Conservation (phyloP, 192 early-diverging fungal genomes). For the Entomortierella beljakovae region DNA sequence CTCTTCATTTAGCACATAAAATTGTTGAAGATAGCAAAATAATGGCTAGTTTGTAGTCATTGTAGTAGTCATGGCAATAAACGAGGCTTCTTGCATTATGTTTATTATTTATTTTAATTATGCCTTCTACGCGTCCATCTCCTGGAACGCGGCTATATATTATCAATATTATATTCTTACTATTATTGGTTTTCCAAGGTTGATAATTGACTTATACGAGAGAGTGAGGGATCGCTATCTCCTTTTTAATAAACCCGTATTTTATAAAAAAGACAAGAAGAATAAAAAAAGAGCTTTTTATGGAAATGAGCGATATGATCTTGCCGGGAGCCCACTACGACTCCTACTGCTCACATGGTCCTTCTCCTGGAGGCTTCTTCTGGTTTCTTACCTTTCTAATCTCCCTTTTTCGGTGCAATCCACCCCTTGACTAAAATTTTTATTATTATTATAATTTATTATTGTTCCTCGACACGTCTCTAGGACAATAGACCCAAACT, state of each 20-base stretch:
- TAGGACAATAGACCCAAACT: too few species aligned
- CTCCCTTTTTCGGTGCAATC: neutral
- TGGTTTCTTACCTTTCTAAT: neutral
- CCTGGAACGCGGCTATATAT: neutral
- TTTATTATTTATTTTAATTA: neutral
- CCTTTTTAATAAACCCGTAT: too few species aligned
- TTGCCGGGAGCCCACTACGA: neutral
- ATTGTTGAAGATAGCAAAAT: too few species aligned
- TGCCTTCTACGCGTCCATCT: neutral
- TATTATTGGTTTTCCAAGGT: too few species aligned
- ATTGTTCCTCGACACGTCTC: too few species aligned
- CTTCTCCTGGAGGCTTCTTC: neutral
- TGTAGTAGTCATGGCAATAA: too few species aligned
- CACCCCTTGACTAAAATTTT: neutral
- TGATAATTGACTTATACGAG: too few species aligned
- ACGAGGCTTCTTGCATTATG: too few species aligned
- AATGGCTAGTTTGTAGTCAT: too few species aligned
- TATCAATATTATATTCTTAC: neutral
- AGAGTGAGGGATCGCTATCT: too few species aligned
- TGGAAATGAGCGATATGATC: neutral
- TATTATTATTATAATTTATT: neutral
- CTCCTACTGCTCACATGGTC: neutral
- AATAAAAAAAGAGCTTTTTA: neutral
- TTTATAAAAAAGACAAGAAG: too few species aligned
- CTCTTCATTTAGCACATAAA: too few species aligned